Percentiles rank a stretch among this genome's conserved stretches.
These are phyloP conservation scores for Linum usitatissimum DNA, from an alignment of 345 rosid genomes.

Conservation along the genomic window DNA sequence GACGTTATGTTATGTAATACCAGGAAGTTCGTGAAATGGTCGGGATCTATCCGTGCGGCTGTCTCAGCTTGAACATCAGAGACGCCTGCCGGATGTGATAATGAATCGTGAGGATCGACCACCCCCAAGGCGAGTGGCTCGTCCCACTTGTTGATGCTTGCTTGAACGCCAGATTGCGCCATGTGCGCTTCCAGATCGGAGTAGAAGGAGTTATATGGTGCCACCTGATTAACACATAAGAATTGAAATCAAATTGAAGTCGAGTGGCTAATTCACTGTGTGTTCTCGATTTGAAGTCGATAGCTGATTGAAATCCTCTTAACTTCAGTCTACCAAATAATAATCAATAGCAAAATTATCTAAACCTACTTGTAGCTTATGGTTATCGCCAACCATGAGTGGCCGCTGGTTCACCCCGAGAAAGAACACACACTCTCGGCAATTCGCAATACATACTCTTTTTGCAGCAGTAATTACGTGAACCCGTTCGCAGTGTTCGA, in stretches of 20 bases:
- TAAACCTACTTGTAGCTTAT: conserved; percentile 75
- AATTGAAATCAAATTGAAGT: too few species aligned
- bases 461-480: conserved; percentile 86
- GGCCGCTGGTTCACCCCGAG: conserved; percentile 98
- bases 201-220: conserved; percentile 89
- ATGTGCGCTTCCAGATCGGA: conserved; percentile 86
- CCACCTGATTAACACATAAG: conserved; percentile 47
- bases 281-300: too few species aligned
- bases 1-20: conserved; percentile 28
- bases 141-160: conserved; percentile 81
- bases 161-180: conserved; percentile 70
- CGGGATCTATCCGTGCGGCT: conserved; percentile 72
- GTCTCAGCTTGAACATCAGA: conserved; percentile 90
- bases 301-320: not conserved
- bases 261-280: too few species aligned
- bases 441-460: conserved; percentile 86
- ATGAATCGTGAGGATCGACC: conserved; percentile 90
- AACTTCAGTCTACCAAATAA: not conserved
- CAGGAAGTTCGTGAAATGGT: conserved; percentile 84
- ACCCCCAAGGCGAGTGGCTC: conserved; percentile 76
- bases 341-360: not conserved
- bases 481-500: conserved; percentile 98
- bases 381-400: conserved; percentile 96
- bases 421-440: conserved; percentile 93
- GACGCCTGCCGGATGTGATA: conserved; percentile 95